Evolutionary conservation across 768 basidiomycete genomes (phyloP).

Genomic region (Mycena alexandri): DNA sequence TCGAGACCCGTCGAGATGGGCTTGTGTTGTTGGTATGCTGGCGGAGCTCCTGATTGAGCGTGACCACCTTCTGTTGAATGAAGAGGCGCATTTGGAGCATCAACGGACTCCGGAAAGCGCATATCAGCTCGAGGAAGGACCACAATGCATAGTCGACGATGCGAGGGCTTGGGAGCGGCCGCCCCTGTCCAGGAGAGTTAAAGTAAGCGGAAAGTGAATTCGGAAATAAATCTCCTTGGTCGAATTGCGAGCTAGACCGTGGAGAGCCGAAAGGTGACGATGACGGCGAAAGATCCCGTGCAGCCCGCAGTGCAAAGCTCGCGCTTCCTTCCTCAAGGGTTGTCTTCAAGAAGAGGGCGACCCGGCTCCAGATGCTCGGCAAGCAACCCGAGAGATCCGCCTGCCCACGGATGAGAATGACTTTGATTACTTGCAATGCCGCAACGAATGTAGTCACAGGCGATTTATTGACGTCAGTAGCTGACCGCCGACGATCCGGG

Average conservation of each 20-base stretch:
- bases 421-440: constrained; percentile 76
- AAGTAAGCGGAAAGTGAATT: constrained; percentile 47
- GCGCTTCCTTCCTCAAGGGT: constrained; percentile 72
- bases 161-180: constrained; percentile 57
- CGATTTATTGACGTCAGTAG: constrained; percentile 40
- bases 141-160: constrained; percentile 79
- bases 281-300: constrained; percentile 57
- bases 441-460: constrained; percentile 60
- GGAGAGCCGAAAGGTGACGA: constrained; percentile 69
- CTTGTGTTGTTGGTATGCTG: constrained; percentile 41
- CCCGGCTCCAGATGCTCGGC: constrained; percentile 72
- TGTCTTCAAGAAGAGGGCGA: constrained; percentile 65
- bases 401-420: constrained; percentile 73
- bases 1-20: constrained; percentile 57
- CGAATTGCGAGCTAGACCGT: constrained; percentile 57
- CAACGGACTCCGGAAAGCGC: constrained; percentile 72
- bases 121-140: constrained; percentile 78
- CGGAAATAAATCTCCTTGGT: constrained; percentile 42
- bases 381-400: constrained; percentile 67
- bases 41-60: constrained; percentile 65
- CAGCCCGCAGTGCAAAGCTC: constrained; percentile 62
- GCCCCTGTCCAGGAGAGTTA: constrained; percentile 38
- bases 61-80: constrained; percentile 71
- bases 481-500: constrained; percentile 51
- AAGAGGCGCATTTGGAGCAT: constrained; percentile 75